phyloP scores from a whole-genome alignment of 257 asterid species.

The Cruciata laevipes region DNA sequence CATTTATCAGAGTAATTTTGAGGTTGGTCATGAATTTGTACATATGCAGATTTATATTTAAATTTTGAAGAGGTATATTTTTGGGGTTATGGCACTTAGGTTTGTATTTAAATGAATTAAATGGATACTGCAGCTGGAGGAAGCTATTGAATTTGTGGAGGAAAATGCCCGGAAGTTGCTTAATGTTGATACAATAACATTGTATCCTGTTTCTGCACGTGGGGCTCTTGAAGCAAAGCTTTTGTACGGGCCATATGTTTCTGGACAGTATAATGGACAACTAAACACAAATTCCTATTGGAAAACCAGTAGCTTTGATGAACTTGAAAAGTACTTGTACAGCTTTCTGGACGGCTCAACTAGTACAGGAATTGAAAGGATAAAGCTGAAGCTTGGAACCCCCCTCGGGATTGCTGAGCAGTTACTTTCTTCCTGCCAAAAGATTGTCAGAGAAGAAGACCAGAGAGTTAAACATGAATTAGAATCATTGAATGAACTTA shows the following conservation, averaged over 20 bases:
- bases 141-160: constrained; percentile 73
- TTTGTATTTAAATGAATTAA: constrained; percentile 18
- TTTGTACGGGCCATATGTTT: constrained; percentile 32
- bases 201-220: constrained; percentile 89
- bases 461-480: constrained; percentile 67
- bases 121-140: constrained; percentile 56
- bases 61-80: neutral
- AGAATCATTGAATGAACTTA: constrained; percentile 49
- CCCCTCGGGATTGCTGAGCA: constrained; percentile 79
- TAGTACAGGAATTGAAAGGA: constrained; percentile 72
- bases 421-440: constrained; percentile 71
- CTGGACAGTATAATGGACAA: constrained; percentile 28
- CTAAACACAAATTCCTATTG: constrained; percentile 32
- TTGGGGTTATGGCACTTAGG: constrained; percentile 6
- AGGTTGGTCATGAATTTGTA: constrained; percentile 48
- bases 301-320: constrained; percentile 52
- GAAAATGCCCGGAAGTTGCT: constrained; percentile 71
- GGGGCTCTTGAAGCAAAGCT: constrained; percentile 81
- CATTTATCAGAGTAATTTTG: constrained; percentile 55
- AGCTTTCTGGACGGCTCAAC: constrained; percentile 85
- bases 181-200: constrained; percentile 56
- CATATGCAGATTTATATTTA: neutral
- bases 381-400: constrained; percentile 86
- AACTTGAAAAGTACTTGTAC: constrained; percentile 70
- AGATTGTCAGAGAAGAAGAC: constrained; percentile 58